Evolutionary conservation across 768 basidiomycete genomes (phyloP).

Genomic region (Suillus discolor): DNA sequence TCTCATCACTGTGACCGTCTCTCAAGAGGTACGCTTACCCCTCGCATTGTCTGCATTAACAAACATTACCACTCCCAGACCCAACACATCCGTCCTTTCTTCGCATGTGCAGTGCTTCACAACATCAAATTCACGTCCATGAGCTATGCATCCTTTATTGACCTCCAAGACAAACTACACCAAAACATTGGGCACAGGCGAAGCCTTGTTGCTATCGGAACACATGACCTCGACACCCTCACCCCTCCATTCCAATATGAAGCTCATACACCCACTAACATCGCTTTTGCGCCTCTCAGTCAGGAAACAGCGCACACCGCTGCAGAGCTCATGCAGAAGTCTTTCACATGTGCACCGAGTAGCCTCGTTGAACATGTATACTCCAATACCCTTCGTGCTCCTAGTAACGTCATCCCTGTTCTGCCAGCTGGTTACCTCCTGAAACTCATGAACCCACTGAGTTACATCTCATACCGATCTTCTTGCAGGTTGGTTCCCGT

Average conservation of each 20-base stretch:
- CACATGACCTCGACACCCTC: constrained; percentile 93
- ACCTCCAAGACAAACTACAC: constrained; percentile 98
- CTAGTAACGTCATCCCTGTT: constrained; percentile 16
- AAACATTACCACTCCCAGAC: constrained; percentile 49
- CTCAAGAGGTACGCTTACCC: constrained; percentile 62
- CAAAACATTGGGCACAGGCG: constrained; percentile 91
- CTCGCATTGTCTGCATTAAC: constrained; percentile 3
- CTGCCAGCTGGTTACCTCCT: not conserved
- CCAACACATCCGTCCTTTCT: constrained; percentile 81
- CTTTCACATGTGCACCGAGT: not conserved
- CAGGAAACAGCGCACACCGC: constrained; percentile 82
- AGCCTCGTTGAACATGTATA: not conserved
- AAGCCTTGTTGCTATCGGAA: constrained; percentile 96
- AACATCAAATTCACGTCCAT: constrained; percentile 85
- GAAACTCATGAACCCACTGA: not conserved
- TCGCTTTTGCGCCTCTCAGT: constrained; percentile 88
- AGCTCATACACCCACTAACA: constrained; percentile 78
- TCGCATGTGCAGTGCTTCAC: constrained; percentile 88
- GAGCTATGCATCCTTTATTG: constrained; percentile 96
- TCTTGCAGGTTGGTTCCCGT: constrained; percentile 83
- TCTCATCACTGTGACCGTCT: constrained; percentile 67
- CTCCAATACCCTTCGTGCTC: constrained; percentile 10
- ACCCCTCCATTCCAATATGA: constrained; percentile 87
- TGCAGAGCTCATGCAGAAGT: constrained; percentile 80
- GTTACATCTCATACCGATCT: not conserved